These are phyloP conservation scores for Closterium sp. DNA, from an alignment of 139 green algal species.

Conservation along the genomic window DNA sequence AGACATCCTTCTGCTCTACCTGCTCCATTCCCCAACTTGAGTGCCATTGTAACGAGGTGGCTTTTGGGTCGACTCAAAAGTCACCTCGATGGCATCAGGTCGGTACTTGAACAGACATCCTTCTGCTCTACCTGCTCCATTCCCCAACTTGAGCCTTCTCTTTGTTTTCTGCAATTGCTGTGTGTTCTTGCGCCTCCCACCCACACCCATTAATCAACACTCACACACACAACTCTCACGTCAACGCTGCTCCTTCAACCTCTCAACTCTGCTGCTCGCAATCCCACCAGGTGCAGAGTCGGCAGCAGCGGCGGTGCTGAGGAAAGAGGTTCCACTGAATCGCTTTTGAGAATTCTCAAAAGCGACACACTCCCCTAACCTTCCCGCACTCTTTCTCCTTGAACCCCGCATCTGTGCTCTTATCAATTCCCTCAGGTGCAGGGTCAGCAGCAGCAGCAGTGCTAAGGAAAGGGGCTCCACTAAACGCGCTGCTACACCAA, in stretches of 20 bases:
- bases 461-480: conserved; percentile 22
- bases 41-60: no score
- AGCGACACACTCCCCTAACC: no score
- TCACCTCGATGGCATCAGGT: background rate
- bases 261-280: no score
- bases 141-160: background rate
- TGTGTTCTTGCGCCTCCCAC: background rate
- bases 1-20: background rate
- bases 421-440: background rate
- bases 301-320: conserved; percentile 10
- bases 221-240: background rate
- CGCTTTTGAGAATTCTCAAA: no score
- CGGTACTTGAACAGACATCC: background rate
- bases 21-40: no score
- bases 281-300: background rate
- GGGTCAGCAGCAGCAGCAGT: conserved; percentile 8
- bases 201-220: background rate
- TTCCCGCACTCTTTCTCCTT: no score
- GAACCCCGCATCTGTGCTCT: background rate
- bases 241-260: background rate
- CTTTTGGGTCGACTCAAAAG: background rate
- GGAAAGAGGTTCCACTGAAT: conserved; percentile 25
- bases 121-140: background rate
- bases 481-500: conserved; percentile 44
- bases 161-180: background rate